A percentile compares a stretch with the other conserved stretches of the same genome.
Conservation (phyloP, 495 filamentous ascomycete species). For the Penicillium diatomitis region DNA sequence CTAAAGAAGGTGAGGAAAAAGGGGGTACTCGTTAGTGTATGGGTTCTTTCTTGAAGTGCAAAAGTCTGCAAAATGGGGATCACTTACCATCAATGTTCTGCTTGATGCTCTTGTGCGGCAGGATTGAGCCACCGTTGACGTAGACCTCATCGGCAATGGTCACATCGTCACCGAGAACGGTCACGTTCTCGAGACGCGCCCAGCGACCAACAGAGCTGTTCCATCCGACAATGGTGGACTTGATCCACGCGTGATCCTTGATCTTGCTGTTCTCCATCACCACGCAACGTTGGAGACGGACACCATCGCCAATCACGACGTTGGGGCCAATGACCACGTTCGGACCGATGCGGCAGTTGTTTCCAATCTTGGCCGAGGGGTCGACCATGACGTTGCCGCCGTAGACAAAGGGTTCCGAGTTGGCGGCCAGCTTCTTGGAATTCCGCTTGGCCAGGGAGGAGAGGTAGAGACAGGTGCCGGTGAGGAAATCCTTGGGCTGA, state of each 20-base stretch:
- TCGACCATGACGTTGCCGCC: slow-evolving; percentile 97
- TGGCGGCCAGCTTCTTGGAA: slow-evolving; percentile 71
- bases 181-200: slow-evolving; percentile 96
- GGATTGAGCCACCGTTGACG: slow-evolving; percentile 92
- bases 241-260: slow-evolving; percentile 99
- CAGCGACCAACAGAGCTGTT: slow-evolving; percentile 93
- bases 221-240: slow-evolving; percentile 98
- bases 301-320: slow-evolving; percentile 91
- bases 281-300: slow-evolving; percentile 89
- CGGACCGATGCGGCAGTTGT: slow-evolving; percentile 96
- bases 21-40: slow-evolving; percentile 5
- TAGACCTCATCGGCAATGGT: slow-evolving; percentile 98
- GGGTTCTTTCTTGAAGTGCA: background rate
- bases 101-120: slow-evolving; percentile 99
- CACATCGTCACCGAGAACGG: slow-evolving; percentile 96
- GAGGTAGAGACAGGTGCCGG: slow-evolving; percentile 93
- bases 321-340: slow-evolving; percentile 96
- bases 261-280: slow-evolving; percentile 82
- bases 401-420: slow-evolving; percentile 73
- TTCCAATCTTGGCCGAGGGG: slow-evolving; percentile 90
- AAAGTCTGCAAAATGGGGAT: background rate
- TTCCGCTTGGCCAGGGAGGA: slow-evolving; percentile 87
- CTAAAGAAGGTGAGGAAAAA: slow-evolving; percentile 16
- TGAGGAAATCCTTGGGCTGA: slow-evolving; percentile 97
- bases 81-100: slow-evolving; percentile 81